Evolutionary conservation across 2,329 filamentous ascomycete species (phyloP), one percentile per base, ranked within the genome.

Genomic region (Rasamsonia emersonii): DNA sequence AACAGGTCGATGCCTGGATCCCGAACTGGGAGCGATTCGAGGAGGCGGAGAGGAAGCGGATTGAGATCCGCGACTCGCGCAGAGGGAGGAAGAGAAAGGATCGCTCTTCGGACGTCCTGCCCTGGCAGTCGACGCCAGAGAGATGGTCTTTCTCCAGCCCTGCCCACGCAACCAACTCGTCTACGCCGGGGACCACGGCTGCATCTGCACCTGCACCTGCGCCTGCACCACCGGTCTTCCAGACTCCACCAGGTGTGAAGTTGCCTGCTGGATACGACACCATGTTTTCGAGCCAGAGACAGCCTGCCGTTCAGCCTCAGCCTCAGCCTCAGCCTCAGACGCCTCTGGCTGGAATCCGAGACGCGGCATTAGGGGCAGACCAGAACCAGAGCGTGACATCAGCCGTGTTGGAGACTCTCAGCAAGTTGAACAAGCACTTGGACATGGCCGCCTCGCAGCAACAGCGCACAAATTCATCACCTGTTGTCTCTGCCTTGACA

Each of bases 1-100:
- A 45, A 6, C 56, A 51, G 1, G 46, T 62, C 4, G 59, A 62
- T 40, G 42, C 49, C n/a, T 62, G 58, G 58, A 54, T 62, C 21
- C 59, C 59, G 3, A 57, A 54, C 9, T 62, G 59, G 59, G 49
- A 50, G 39, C 50, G 50, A 20, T 61, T 57, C 46, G 55, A 61
- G 36, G 47, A 56, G 18, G 45, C 58, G 0, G 58, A 62, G 40
- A 52, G 51, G 5, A 42, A 42, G 18, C 50, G 58, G 2, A 61
- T 61, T 29, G 49, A 54, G 39, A 54, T 52, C 24, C 47, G 58
- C n/a, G 58, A 61, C 33, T 51, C 50, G 19, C 46, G 46, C 15
- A 40, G 38, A 26, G 39, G 36, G 24, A 46, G 51, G 17, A 51
- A 54, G 37, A 38, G 53, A 21, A 51, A 53, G 35, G 38, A 39